These are phyloP conservation scores for Tricholoma matsutake DNA, from an alignment of 768 basidiomycete species.

Conservation along the genomic window DNA sequence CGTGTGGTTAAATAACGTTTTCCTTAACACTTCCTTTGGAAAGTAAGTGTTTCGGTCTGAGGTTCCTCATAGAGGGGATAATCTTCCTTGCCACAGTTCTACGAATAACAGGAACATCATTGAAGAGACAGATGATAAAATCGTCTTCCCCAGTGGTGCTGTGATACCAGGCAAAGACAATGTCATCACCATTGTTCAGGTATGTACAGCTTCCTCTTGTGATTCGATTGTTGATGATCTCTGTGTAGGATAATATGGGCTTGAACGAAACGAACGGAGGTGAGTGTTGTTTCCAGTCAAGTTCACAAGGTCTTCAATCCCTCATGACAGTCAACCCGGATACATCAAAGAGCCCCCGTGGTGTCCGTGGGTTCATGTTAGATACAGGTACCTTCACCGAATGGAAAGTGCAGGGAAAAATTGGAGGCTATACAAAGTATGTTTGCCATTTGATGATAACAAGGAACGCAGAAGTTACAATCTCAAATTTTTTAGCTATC, in stretches of 20 bases:
- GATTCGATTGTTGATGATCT: not conserved
- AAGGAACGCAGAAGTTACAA: not conserved
- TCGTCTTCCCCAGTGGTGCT: slow-evolving; percentile 56
- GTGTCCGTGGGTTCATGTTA: slow-evolving; percentile 75
- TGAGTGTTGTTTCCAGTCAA: slow-evolving; percentile 21
- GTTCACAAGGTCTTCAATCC: not conserved
- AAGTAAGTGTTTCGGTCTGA: slow-evolving; percentile 44
- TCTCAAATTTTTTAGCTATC: slow-evolving; percentile 49
- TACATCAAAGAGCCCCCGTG: slow-evolving; percentile 69
- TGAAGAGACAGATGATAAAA: slow-evolving; percentile 67
- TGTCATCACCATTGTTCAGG: slow-evolving; percentile 76
- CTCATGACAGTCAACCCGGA: slow-evolving; percentile 38
- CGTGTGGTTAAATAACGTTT: slow-evolving; percentile 74
- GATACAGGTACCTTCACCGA: slow-evolving; percentile 53
- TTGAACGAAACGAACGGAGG: slow-evolving; percentile 57
- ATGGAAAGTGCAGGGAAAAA: slow-evolving; percentile 77
- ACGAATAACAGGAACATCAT: slow-evolving; percentile 59
- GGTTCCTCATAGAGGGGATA: not conserved
- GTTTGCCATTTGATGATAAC: slow-evolving; percentile 15
- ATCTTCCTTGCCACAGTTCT: slow-evolving; percentile 40
- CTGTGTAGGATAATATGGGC: slow-evolving; percentile 68
- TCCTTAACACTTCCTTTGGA: slow-evolving; percentile 71
- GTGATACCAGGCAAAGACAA: slow-evolving; percentile 57
- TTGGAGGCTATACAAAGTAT: slow-evolving; percentile 66
- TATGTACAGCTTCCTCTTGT: slow-evolving; percentile 20